Conservation (phyloP, 225 moss, liverwort and hornwort genomes). For the Physcomitrellopsis africana region DNA sequence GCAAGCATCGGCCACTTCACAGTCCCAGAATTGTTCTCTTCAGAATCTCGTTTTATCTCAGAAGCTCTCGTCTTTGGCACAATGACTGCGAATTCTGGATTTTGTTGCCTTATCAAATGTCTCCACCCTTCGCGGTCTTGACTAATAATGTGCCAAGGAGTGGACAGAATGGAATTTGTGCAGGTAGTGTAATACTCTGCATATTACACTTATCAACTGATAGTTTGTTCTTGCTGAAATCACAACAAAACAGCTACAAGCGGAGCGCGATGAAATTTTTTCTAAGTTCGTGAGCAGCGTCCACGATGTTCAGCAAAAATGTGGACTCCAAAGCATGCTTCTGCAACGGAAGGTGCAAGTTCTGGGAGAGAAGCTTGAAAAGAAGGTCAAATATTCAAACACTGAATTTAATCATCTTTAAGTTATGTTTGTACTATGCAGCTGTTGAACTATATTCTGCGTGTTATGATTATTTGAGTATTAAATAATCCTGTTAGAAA, state of each 20-base stretch:
- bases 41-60: no score
- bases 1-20: no score
- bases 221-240: neutral
- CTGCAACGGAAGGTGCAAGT: slow-evolving; percentile 83
- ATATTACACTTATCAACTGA: neutral
- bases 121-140: no score
- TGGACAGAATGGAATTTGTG: neutral
- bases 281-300: slow-evolving; percentile 82
- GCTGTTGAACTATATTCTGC: neutral
- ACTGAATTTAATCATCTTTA: neutral
- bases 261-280: slow-evolving; percentile 72
- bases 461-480: neutral
- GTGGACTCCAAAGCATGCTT: slow-evolving; percentile 76
- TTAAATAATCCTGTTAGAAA: neutral
- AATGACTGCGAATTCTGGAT: no score
- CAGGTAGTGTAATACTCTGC: neutral
- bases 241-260: slow-evolving; percentile 47
- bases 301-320: slow-evolving; percentile 90
- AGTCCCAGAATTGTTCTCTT: no score
- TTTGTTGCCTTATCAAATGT: no score
- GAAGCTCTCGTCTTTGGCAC: no score
- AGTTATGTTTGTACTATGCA: neutral
- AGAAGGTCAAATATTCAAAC: slow-evolving; percentile 50
- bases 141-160: no score
- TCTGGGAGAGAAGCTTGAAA: slow-evolving; percentile 67